Percentiles rank a stretch among this genome's conserved stretches.
Conservation (phyloP, 2,329 filamentous ascomycete species). For the Neurospora sp. region DNA sequence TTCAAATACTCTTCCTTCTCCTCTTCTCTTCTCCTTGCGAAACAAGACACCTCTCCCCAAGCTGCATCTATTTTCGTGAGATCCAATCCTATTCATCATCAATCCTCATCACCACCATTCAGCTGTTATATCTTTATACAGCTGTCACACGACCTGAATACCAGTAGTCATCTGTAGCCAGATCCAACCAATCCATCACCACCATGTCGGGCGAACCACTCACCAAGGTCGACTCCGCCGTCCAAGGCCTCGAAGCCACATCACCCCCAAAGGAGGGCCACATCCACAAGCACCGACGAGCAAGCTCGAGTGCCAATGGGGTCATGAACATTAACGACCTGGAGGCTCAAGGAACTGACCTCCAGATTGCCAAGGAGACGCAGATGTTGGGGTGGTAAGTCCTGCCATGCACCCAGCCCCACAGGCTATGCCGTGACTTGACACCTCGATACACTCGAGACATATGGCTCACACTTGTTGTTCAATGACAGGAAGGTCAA, state of each 20-base stretch:
- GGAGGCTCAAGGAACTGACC: constrained; percentile 61
- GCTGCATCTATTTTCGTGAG: neutral
- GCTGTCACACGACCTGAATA: neutral
- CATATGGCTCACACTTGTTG: neutral
- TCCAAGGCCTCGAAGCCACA: constrained; percentile 60
- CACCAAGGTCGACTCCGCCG: constrained; percentile 84
- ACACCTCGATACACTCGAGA: neutral
- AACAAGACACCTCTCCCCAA: constrained; percentile 5
- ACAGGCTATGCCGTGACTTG: neutral
- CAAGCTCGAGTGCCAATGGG: constrained; percentile 63
- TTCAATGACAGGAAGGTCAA: constrained; percentile 72
- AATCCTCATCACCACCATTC: neutral
- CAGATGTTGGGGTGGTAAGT: constrained; percentile 82
- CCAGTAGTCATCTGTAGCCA: constrained; percentile 1
- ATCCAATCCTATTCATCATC: constrained; percentile 6
- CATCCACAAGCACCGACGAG: constrained; percentile 52
- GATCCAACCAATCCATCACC: constrained; percentile 4
- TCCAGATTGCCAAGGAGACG: constrained; percentile 70
- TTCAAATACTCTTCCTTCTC: constrained; percentile 7
- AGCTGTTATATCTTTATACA: constrained; percentile 1
- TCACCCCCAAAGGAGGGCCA: constrained; percentile 51
- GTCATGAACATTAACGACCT: constrained; percentile 79
- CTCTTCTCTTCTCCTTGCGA: constrained; percentile 13
- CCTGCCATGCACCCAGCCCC: constrained; percentile 1
- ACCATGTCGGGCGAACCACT: constrained; percentile 46